Evolutionary conservation across 75 land plant species (phyloP).

Genomic region (Adiantum capillusveneris): DNA sequence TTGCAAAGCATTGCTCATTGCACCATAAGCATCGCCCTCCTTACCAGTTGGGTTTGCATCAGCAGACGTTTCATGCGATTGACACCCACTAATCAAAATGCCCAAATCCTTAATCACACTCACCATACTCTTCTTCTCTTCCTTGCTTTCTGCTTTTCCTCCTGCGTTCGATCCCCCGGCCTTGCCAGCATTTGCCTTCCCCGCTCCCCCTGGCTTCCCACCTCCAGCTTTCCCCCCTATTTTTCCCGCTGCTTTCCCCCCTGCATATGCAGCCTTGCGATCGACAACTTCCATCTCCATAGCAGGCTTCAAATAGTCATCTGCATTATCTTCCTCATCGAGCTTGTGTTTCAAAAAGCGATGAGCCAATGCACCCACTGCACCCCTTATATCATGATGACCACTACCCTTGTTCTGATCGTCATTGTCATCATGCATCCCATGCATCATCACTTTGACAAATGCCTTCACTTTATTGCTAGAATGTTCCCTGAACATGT

Average conservation of each 20-base stretch:
- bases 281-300: slow-evolving; percentile 37
- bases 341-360: slow-evolving; percentile 71
- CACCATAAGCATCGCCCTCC: slow-evolving; percentile 54
- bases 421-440: slow-evolving; percentile 59
- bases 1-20: slow-evolving; percentile 84
- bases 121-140: too few relatives aligned
- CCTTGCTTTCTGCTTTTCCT: too few relatives aligned
- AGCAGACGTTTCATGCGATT: slow-evolving; percentile 76
- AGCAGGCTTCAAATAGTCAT: slow-evolving; percentile 46
- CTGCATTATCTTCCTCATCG: slow-evolving; percentile 39
- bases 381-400: slow-evolving; percentile 33
- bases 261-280: slow-evolving; percentile 61
- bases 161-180: too few relatives aligned
- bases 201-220: too few relatives aligned
- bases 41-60: slow-evolving; percentile 68
- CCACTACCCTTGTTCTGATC: slow-evolving; percentile 18
- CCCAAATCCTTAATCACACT: slow-evolving; percentile 33
- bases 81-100: slow-evolving; percentile 85
- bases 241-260: slow-evolving; percentile 23
- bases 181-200: too few relatives aligned
- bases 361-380: slow-evolving; percentile 62
- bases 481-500: slow-evolving; percentile 24
- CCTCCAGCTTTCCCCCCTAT: slow-evolving; percentile 4
- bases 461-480: slow-evolving; percentile 25
- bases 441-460: slow-evolving; percentile 50